A percentile compares a stretch with the other conserved stretches of the same genome.
phyloP scores from a whole-genome alignment of 1,284 basidiomycete species.

The Leccinum subrobustum region DNA sequence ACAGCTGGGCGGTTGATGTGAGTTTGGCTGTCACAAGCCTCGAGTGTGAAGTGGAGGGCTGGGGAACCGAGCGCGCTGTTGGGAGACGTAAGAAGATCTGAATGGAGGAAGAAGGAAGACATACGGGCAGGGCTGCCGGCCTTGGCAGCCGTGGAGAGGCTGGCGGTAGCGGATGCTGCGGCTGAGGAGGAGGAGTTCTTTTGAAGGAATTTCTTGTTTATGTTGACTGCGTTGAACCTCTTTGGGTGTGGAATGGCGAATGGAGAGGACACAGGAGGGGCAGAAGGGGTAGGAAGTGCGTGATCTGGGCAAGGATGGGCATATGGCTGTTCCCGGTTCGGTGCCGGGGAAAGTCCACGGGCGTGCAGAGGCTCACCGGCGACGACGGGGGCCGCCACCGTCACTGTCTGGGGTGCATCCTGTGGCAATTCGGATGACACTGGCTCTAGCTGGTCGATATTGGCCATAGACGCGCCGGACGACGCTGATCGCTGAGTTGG shows the following conservation, averaged over 20 bases:
- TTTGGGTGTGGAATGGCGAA: slow-evolving; percentile 61
- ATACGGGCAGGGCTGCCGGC: slow-evolving; percentile 50
- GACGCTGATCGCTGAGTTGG: slow-evolving; percentile 45
- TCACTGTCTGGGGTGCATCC: slow-evolving; percentile 37
- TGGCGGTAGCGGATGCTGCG: slow-evolving; percentile 39
- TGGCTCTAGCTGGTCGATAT: slow-evolving; percentile 48
- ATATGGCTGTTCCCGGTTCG: slow-evolving; percentile 10
- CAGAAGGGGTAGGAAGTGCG: slow-evolving; percentile 17
- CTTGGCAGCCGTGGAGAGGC: slow-evolving; percentile 46
- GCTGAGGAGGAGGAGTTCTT: slow-evolving; percentile 56
- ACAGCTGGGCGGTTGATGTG: slow-evolving; percentile 58
- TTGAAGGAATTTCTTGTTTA: slow-evolving; percentile 93
- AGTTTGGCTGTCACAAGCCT: slow-evolving; percentile 84
- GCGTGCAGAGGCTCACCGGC: slow-evolving; percentile 4
- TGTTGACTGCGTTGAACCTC: slow-evolving; percentile 84
- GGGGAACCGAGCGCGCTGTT: slow-evolving; percentile 56
- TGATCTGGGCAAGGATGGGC: slow-evolving; percentile 24
- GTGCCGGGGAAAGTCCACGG: slow-evolving; percentile 20
- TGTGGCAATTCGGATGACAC: slow-evolving; percentile 44
- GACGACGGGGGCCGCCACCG: neutral
- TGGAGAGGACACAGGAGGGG: slow-evolving; percentile 18
- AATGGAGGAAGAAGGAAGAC: slow-evolving; percentile 26
- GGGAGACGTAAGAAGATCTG: slow-evolving; percentile 3
- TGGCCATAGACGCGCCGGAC: slow-evolving; percentile 75
- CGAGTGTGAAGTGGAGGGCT: slow-evolving; percentile 62